Evolutionary conservation across 768 basidiomycete genomes (phyloP).

Genomic region (Leccinum truebloodii): DNA sequence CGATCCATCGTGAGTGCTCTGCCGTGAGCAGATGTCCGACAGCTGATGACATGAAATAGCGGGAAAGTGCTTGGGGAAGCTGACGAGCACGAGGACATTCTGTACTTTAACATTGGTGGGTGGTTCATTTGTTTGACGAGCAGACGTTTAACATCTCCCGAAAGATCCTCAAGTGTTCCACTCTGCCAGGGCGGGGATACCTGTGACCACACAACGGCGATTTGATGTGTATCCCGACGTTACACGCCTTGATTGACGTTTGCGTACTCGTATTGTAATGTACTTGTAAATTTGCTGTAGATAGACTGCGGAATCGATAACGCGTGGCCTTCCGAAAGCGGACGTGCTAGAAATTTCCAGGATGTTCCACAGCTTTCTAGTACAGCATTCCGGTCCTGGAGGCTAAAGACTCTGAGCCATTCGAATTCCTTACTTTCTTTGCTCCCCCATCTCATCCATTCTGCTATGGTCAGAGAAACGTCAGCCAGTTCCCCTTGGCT

Average conservation of each 20-base stretch:
- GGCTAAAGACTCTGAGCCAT: conserved; percentile 21
- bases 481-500: conserved; percentile 22
- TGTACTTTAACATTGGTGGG: conserved; percentile 83
- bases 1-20: conserved; percentile 73
- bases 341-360: conserved; percentile 29
- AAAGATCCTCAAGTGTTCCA: conserved; percentile 62
- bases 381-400: conserved; percentile 36
- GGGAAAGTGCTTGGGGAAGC: conserved; percentile 75
- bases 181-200: conserved; percentile 78
- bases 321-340: conserved; percentile 19
- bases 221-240: conserved; percentile 93
- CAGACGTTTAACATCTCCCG: conserved; percentile 25
- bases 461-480: conserved; percentile 71
- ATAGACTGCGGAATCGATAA: not conserved
- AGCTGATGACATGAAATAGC: conserved; percentile 42
- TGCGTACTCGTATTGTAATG: not conserved
- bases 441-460: conserved; percentile 11
- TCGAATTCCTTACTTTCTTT: conserved; percentile 15
- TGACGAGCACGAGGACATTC: conserved; percentile 72
- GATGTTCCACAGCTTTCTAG: conserved; percentile 35
- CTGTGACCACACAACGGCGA: conserved; percentile 87
- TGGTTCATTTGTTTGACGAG: conserved; percentile 3
- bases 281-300: not conserved
- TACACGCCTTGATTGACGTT: not conserved
- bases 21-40: not conserved